phyloP scores from a whole-genome alignment of 352 stramenopile species.

The Elongisporangium undulatum region DNA sequence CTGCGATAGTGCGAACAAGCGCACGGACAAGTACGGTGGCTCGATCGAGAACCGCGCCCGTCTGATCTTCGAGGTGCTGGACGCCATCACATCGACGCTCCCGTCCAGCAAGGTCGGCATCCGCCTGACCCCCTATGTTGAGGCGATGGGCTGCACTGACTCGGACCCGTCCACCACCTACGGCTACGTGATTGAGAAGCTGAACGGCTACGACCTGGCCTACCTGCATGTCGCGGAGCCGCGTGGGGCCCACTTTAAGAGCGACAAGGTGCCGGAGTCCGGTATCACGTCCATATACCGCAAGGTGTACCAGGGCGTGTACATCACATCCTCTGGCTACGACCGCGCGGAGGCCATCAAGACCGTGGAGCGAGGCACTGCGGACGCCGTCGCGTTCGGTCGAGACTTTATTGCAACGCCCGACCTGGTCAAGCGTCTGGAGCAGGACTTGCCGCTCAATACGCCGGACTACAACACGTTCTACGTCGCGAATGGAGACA shows the following conservation, averaged over 20 bases:
- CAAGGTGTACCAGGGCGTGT: slow-evolving; percentile 30
- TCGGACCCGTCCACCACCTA: slow-evolving; percentile 34
- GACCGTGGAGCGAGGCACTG: slow-evolving; percentile 22
- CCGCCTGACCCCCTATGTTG: slow-evolving; percentile 30
- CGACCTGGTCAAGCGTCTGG: slow-evolving; percentile 33
- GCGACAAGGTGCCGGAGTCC: slow-evolving; percentile 15
- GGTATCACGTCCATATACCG: slow-evolving; percentile 34
- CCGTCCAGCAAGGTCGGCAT: too few relatives aligned
- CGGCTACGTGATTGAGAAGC: slow-evolving; percentile 19
- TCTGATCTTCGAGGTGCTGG: slow-evolving; percentile 68
- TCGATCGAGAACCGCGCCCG: slow-evolving; percentile 70
- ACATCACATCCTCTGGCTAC: slow-evolving; percentile 36
- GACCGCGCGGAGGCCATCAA: slow-evolving; percentile 20
- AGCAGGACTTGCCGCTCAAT: slow-evolving; percentile 21
- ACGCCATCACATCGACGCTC: slow-evolving; percentile 23
- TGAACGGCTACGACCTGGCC: slow-evolving; percentile 25
- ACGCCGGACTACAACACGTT: slow-evolving; percentile 17
- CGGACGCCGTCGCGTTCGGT: slow-evolving; percentile 40
- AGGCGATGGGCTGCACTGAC: too few relatives aligned
- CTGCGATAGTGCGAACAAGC: too few relatives aligned
- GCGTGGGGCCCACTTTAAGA: slow-evolving; percentile 15
- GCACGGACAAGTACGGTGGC: slow-evolving; percentile 80
- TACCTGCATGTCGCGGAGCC: too few relatives aligned
- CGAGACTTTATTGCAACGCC: slow-evolving; percentile 48
- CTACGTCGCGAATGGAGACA: too few relatives aligned